phyloP scores from a whole-genome alignment of 495 filamentous ascomycete genomes.

The Annulohypoxylon maeteangense region DNA sequence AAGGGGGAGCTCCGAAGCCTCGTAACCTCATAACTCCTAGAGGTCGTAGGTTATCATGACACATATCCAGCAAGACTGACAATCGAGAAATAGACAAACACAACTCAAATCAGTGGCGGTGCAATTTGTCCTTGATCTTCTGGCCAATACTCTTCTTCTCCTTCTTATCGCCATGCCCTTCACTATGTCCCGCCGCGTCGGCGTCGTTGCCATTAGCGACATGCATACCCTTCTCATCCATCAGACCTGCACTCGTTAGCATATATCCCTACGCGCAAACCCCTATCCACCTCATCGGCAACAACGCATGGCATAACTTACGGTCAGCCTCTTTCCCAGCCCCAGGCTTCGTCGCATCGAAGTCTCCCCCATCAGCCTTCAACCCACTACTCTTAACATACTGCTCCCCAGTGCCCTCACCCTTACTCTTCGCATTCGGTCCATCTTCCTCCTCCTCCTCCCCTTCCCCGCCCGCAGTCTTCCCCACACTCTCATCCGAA shows the following conservation, averaged over 20 bases:
- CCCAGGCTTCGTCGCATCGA: constrained; percentile 69
- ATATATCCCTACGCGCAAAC: background rate
- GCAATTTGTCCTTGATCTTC: constrained; percentile 50
- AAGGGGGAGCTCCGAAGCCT: background rate
- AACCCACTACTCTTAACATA: constrained; percentile 65
- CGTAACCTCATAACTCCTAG: constrained; percentile 4
- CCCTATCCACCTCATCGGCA: background rate
- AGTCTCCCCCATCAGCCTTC: constrained; percentile 64
- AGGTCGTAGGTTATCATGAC: constrained; percentile 17
- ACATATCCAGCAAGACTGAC: background rate
- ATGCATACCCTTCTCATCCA: constrained; percentile 57
- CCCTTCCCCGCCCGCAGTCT: background rate
- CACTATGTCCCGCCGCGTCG: constrained; percentile 44
- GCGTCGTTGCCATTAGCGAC: constrained; percentile 42
- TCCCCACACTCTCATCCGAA: background rate
- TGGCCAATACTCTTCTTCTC: constrained; percentile 46
- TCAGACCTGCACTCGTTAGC: constrained; percentile 47
- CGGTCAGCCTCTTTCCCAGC: constrained; percentile 73
- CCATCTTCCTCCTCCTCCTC: constrained; percentile 36
- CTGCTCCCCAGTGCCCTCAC: constrained; percentile 62
- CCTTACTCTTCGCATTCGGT: constrained; percentile 51
- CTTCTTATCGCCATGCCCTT: constrained; percentile 42
- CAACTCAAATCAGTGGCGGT: constrained; percentile 37
- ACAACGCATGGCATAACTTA: constrained; percentile 51
- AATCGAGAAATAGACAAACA: background rate